Percentiles rank a stretch among this genome's conserved stretches.
phyloP scores from a whole-genome alignment of 345 rosid species.

The Diplotaxis tenuifolia region DNA sequence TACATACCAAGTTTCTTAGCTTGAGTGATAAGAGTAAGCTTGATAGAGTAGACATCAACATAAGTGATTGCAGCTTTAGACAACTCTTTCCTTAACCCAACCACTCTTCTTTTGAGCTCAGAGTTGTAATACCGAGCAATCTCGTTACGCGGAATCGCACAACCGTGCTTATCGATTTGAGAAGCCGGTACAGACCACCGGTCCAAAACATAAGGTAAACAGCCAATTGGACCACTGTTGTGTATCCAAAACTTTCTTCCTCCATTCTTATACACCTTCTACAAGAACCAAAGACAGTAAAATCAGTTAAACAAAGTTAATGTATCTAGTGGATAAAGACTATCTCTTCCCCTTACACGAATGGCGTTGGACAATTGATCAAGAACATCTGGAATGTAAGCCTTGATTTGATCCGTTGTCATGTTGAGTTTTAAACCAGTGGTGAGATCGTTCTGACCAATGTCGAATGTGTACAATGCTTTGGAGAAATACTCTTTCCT shows the following conservation, averaged over 20 bases:
- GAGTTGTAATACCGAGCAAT: slow-evolving; percentile 55
- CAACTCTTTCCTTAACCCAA: slow-evolving; percentile 50
- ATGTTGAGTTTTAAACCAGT: slow-evolving; percentile 61
- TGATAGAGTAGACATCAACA: slow-evolving; percentile 60
- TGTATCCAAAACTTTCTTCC: slow-evolving; percentile 69
- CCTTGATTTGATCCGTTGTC: slow-evolving; percentile 58
- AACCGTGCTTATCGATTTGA: slow-evolving; percentile 53
- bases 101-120: slow-evolving; percentile 39
- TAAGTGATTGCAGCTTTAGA: slow-evolving; percentile 55
- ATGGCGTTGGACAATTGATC: slow-evolving; percentile 38
- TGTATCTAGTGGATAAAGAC: not conserved
- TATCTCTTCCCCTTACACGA: slow-evolving; percentile 34
- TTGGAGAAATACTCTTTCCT: slow-evolving; percentile 40
- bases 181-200: slow-evolving; percentile 39
- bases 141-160: slow-evolving; percentile 61
- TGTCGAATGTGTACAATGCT: slow-evolving; percentile 61
- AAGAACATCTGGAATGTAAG: slow-evolving; percentile 54
- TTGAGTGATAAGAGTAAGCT: slow-evolving; percentile 51
- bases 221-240: slow-evolving; percentile 76
- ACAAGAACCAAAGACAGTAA: not conserved
- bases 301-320: not conserved
- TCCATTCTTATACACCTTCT: slow-evolving; percentile 50
- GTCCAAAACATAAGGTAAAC: slow-evolving; percentile 56
- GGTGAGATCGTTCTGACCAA: slow-evolving; percentile 73
- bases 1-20: slow-evolving; percentile 49